Conservation (phyloP, 257 asterid genomes). For the Scutellaria barbata region DNA sequence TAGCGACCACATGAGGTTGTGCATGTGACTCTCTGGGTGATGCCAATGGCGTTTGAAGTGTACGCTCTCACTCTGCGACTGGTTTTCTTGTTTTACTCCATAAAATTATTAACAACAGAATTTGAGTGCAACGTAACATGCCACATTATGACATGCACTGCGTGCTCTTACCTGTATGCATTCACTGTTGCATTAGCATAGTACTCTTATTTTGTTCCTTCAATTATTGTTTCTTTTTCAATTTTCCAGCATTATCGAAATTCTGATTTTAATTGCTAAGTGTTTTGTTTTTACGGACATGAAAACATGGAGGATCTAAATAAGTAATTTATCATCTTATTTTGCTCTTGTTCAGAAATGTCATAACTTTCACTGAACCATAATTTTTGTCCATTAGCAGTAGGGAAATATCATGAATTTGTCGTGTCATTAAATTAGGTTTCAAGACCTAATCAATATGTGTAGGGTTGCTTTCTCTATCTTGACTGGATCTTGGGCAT, state of each 20-base stretch:
- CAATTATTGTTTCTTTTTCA: slow-evolving; percentile 30
- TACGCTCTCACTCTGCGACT: slow-evolving; percentile 36
- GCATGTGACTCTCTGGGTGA: slow-evolving; percentile 30
- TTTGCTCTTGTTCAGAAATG: slow-evolving; percentile 2
- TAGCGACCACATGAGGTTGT: slow-evolving; percentile 20
- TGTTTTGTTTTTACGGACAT: background rate
- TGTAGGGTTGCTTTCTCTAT: slow-evolving; percentile 17
- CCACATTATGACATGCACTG: slow-evolving; percentile 42
- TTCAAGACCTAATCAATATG: slow-evolving; percentile 27
- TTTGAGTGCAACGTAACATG: slow-evolving; percentile 45
- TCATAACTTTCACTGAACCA: slow-evolving; percentile 27
- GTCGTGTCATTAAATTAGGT: slow-evolving; percentile 13
- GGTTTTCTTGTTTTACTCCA: background rate
- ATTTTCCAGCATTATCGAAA: slow-evolving; percentile 40
- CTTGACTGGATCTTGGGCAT: slow-evolving; percentile 34
- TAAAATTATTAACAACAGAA: background rate
- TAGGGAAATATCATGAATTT: slow-evolving; percentile 7
- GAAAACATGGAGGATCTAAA: too few relatives aligned
- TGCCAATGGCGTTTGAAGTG: background rate
- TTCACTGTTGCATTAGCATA: slow-evolving; percentile 47
- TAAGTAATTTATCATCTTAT: background rate
- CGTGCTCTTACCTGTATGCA: slow-evolving; percentile 46
- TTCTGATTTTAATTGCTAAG: slow-evolving; percentile 19
- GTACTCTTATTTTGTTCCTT: slow-evolving; percentile 11
- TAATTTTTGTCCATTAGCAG: slow-evolving; percentile 34